Percentiles rank a stretch among this genome's conserved stretches.
phyloP scores from a whole-genome alignment of 2,329 filamentous ascomycete genomes.

The Botrytis cinerea region DNA sequence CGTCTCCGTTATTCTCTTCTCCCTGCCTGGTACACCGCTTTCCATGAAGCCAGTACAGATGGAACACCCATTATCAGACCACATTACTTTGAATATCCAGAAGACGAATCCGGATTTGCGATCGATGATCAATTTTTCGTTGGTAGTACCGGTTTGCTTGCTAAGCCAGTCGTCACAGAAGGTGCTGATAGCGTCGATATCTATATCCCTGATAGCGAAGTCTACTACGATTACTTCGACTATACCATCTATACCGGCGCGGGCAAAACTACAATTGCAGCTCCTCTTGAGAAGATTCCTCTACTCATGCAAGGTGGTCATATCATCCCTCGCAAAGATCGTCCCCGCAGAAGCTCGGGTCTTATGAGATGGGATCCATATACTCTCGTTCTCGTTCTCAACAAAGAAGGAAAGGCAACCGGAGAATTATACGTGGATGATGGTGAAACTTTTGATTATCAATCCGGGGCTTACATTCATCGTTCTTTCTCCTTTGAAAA shows the following conservation, averaged over 20 bases:
- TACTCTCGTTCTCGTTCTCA: slow-evolving; percentile 78
- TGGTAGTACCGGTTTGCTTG: slow-evolving; percentile 84
- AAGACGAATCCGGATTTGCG: slow-evolving; percentile 81
- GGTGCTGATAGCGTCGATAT: slow-evolving; percentile 72
- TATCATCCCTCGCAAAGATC: slow-evolving; percentile 86
- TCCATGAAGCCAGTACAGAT: slow-evolving; percentile 81
- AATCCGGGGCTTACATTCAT: slow-evolving; percentile 85
- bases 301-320: slow-evolving; percentile 92
- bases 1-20: slow-evolving; percentile 86
- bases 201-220: slow-evolving; percentile 84
- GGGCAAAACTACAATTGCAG: slow-evolving; percentile 68
- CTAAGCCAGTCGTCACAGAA: slow-evolving; percentile 83
- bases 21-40: slow-evolving; percentile 95
- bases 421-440: slow-evolving; percentile 91
- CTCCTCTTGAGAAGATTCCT: slow-evolving; percentile 84
- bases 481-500: slow-evolving; percentile 70
- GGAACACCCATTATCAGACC: slow-evolving; percentile 87
- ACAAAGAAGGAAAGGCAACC: slow-evolving; percentile 68
- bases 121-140: slow-evolving; percentile 94
- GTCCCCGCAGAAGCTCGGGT: slow-evolving; percentile 78
- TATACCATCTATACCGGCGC: slow-evolving; percentile 72
- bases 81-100: slow-evolving; percentile 89
- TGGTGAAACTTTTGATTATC: slow-evolving; percentile 86
- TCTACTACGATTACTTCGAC: slow-evolving; percentile 95
- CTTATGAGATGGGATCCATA: slow-evolving; percentile 96